These are phyloP conservation scores for Echinosophora koreensis DNA, from an alignment of 306 rosid species.

Conservation along the genomic window DNA sequence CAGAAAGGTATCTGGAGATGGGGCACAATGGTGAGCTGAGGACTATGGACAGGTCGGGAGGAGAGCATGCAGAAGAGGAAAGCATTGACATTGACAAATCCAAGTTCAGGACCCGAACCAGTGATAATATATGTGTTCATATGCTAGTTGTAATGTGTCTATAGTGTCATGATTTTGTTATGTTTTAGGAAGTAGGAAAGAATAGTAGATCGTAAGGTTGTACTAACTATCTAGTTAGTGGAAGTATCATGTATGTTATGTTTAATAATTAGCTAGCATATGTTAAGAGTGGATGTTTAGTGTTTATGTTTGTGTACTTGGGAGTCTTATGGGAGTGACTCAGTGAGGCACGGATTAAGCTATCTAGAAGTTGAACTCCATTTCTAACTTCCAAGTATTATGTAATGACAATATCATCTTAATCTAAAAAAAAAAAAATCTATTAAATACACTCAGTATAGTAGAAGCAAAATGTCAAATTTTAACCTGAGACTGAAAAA, in stretches of 20 bases:
- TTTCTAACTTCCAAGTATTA: too few relatives aligned
- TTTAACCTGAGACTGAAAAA: too few relatives aligned
- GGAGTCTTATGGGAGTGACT: neutral
- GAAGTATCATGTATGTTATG: slow-evolving; percentile 11
- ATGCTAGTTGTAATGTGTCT: slow-evolving; percentile 40
- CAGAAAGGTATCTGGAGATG: slow-evolving; percentile 67
- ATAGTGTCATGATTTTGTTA: neutral
- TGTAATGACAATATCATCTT: too few relatives aligned
- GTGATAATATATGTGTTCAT: neutral
- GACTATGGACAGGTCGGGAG: slow-evolving; percentile 64
- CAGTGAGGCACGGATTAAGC: neutral
- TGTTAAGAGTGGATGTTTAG: neutral
- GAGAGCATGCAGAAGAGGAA: slow-evolving; percentile 65
- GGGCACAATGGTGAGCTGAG: slow-evolving; percentile 75
- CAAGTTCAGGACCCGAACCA: slow-evolving; percentile 55
- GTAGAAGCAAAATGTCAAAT: too few relatives aligned
- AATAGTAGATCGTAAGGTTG: neutral
- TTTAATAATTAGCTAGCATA: slow-evolving; percentile 38
- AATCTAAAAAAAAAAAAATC: too few relatives aligned
- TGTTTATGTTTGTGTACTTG: neutral
- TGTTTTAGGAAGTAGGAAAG: neutral
- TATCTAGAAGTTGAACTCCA: too few relatives aligned
- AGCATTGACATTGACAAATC: slow-evolving; percentile 66
- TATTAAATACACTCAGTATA: too few relatives aligned
- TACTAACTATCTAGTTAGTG: neutral